Conservation (phyloP, 345 rosid genomes). For the Gossypium stocksii region DNA sequence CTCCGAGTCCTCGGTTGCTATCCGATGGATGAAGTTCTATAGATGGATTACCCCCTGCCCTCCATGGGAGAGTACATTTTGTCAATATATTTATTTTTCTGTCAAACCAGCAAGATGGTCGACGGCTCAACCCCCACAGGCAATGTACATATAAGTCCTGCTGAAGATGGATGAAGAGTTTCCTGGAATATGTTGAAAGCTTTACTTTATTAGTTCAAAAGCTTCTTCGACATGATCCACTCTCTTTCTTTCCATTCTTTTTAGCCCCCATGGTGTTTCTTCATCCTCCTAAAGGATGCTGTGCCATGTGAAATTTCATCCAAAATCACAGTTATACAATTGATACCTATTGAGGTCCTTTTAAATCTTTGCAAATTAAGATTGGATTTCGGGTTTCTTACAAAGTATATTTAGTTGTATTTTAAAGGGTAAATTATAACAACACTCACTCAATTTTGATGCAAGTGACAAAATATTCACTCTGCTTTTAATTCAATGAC, state of each 20-base stretch:
- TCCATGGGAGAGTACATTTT: background rate
- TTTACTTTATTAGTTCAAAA: background rate
- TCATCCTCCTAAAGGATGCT: background rate
- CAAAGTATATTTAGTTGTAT: background rate
- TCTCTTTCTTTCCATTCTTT: background rate
- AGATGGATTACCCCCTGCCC: background rate
- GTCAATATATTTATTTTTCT: background rate
- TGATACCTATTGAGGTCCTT: background rate
- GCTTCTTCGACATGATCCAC: background rate
- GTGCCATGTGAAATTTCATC: background rate
- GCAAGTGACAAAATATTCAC: no score
- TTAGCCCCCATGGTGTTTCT: background rate
- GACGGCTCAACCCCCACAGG: background rate
- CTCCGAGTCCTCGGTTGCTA: conserved; percentile 85
- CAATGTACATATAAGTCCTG: background rate
- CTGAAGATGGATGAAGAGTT: conserved; percentile 5
- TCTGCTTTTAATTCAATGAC: no score
- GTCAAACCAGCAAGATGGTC: background rate
- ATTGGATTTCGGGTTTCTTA: background rate
- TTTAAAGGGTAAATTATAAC: no score
- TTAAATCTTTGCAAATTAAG: background rate
- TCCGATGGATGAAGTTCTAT: conserved; percentile 36
- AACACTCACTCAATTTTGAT: no score
- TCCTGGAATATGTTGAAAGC: background rate
- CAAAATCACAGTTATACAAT: background rate